These are phyloP conservation scores for Mortierella sp. DNA, from an alignment of 371 early-diverging fungal species.

Conservation along the genomic window DNA sequence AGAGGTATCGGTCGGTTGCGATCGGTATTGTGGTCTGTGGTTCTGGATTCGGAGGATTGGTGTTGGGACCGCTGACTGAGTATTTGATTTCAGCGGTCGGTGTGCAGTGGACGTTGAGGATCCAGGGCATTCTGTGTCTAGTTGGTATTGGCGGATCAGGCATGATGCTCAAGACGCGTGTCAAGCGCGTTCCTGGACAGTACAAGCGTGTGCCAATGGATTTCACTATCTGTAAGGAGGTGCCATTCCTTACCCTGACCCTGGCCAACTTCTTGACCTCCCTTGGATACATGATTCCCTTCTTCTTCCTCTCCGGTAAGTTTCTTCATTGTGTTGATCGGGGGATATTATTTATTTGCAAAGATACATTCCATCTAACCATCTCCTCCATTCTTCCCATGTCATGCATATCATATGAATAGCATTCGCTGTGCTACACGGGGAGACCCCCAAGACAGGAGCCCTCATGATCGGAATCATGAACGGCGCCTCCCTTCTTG, in stretches of 20 bases:
- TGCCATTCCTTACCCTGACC: slow-evolving; percentile 42
- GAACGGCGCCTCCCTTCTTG: slow-evolving; percentile 70
- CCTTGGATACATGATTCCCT: slow-evolving; percentile 57
- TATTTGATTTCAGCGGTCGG: slow-evolving; percentile 47
- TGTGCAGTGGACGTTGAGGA: slow-evolving; percentile 50
- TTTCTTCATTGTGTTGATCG: background rate
- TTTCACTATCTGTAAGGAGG: slow-evolving; percentile 50
- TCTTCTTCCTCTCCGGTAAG: slow-evolving; percentile 56
- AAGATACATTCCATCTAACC: background rate
- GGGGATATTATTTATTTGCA: background rate
- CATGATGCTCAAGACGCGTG: slow-evolving; percentile 52
- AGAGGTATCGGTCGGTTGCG: slow-evolving; percentile 68
- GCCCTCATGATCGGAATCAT: slow-evolving; percentile 67
- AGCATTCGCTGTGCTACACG: slow-evolving; percentile 56
- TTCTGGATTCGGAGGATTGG: slow-evolving; percentile 73
- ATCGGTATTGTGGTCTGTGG: slow-evolving; percentile 78
- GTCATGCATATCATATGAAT: background rate
- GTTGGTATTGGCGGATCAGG: slow-evolving; percentile 57
- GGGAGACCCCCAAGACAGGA: slow-evolving; percentile 58
- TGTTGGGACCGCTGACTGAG: slow-evolving; percentile 45
- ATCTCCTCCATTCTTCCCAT: background rate
- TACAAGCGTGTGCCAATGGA: slow-evolving; percentile 45
- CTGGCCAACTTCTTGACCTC: slow-evolving; percentile 57
- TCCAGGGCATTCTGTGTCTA: slow-evolving; percentile 58
- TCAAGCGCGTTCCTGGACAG: slow-evolving; percentile 40